Base-by-base conservation (phyloP, 257 asterid species). In the Verbena officinalis region DNA sequence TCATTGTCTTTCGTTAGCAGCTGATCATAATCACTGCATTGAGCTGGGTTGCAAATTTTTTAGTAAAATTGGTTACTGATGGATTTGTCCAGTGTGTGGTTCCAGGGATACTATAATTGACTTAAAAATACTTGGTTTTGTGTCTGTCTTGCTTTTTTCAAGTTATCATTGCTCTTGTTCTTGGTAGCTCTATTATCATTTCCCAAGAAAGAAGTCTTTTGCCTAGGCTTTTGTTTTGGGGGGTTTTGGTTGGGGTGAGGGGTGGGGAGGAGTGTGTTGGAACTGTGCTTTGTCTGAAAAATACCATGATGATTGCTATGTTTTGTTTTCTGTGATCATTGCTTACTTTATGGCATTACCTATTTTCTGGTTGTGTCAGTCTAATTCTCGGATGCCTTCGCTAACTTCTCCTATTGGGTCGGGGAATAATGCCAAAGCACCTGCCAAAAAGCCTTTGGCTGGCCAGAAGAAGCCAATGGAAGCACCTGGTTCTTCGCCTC, bases 391-490 rank as follows among this genome's bases (percentile, higher is more conserved):
- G 72, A 61, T 80, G 73, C 72, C 85, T 67, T 64, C 95, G 64
- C 67, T 73, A 48, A 77, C 84, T 17, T 54, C 90, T 70, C 59
- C 84, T 9, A 36, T 71, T 60, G 84, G 84, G 59, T 40, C 74
- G 54, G 89, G 81, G 74, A 84, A 71, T 77, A 83, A 55, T 51
- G 72, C 85, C 62, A 93, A 88, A 79, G 69, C 72, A 61, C 75
- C 83, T 49, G 62, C 72, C 6, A 88, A 86, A 77, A 93, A 84
- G 65, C 84, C 87, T 67, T 59, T 77, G 38, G 76, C 73, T 67
- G 91, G 97, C 59, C 96, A 86, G 78, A 93, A 93, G 84, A 93
- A 88, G 82, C 95, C 90, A 58, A 73, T 81, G 73, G 96, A 90
- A 68, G 65, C 85, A 46, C 86, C 87, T 31, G 93, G 91, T 70